Evolutionary conservation across 2,329 filamentous ascomycete genomes (phyloP).

Genomic region (Penicillium fuscoglaucum): DNA sequence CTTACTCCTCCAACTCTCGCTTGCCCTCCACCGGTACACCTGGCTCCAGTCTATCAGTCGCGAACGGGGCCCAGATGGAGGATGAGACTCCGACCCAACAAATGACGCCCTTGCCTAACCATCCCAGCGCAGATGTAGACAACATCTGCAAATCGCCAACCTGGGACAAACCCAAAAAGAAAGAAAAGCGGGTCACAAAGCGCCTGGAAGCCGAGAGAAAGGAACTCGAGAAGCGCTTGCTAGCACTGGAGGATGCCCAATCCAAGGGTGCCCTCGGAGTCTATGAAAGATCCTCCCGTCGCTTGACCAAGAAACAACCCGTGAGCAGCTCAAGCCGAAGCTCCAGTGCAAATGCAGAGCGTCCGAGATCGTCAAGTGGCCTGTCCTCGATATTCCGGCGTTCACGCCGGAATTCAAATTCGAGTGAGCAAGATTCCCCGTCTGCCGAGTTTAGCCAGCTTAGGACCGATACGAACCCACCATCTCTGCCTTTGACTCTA

Average conservation of each 20-base stretch:
- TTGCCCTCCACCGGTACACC: conserved; percentile 20
- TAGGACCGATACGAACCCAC: conserved; percentile 13
- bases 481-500: conserved; percentile 27
- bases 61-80: conserved; percentile 7
- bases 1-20: conserved; percentile 19
- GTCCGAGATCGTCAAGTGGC: conserved; percentile 25
- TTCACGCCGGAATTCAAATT: conserved; percentile 29
- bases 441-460: conserved; percentile 8
- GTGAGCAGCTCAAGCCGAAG: conserved; percentile 31
- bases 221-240: conserved; percentile 32
- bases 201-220: conserved; percentile 36
- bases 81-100: conserved; percentile 8
- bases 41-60: conserved; percentile 18
- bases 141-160: conserved; percentile 22
- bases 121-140: conserved; percentile 7
- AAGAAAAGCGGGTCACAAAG: conserved; percentile 34
- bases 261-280: conserved; percentile 18
- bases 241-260: conserved; percentile 23
- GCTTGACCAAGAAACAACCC: conserved; percentile 40
- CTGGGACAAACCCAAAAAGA: conserved; percentile 26
- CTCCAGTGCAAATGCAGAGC: conserved; percentile 33
- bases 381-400: conserved; percentile 33
- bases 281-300: conserved; percentile 29
- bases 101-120: conserved; percentile 4
- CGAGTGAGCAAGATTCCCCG: conserved; percentile 14